These are phyloP conservation scores for Chaetomiaceae sp. DNA, from an alignment of 2,329 filamentous ascomycete species.

Conservation along the genomic window DNA sequence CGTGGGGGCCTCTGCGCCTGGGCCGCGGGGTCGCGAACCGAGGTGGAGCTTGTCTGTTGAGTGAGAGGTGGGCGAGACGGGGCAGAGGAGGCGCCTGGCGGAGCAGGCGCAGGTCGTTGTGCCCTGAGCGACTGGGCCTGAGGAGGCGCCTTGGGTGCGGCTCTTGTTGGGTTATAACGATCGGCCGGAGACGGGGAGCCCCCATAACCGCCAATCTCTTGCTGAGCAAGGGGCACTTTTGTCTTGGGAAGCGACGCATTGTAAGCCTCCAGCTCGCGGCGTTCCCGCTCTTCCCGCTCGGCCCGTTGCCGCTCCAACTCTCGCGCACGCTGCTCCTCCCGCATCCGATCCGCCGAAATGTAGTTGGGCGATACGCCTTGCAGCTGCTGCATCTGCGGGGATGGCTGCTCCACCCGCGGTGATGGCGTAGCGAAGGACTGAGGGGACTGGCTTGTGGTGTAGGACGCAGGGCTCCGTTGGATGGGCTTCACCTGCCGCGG, in stretches of 20 bases:
- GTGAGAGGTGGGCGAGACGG: slow-evolving; percentile 43
- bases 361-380: slow-evolving; percentile 54
- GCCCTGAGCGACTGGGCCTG: slow-evolving; percentile 58
- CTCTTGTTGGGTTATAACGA: slow-evolving; percentile 80
- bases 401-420: slow-evolving; percentile 43
- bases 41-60: slow-evolving; percentile 48
- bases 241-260: slow-evolving; percentile 84
- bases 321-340: slow-evolving; percentile 58
- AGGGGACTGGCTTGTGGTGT: slow-evolving; percentile 35
- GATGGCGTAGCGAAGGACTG: slow-evolving; percentile 34
- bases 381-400: slow-evolving; percentile 52
- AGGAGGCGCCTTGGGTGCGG: slow-evolving; percentile 60
- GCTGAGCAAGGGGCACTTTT: slow-evolving; percentile 76
- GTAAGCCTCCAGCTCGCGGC: slow-evolving; percentile 79
- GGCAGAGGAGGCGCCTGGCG: slow-evolving; percentile 39
- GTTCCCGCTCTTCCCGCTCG: slow-evolving; percentile 61
- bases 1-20: slow-evolving; percentile 45
- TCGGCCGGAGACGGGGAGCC: slow-evolving; percentile 45
- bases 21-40: slow-evolving; percentile 39
- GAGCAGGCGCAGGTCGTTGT: slow-evolving; percentile 77
- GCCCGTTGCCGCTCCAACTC: slow-evolving; percentile 55
- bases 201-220: slow-evolving; percentile 75
- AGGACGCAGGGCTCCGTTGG: slow-evolving; percentile 41
- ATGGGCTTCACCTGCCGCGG: slow-evolving; percentile 62
- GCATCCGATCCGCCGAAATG: slow-evolving; percentile 44